Conservation (phyloP, 1,284 basidiomycete genomes). For the Phellinidium pouzarii region DNA sequence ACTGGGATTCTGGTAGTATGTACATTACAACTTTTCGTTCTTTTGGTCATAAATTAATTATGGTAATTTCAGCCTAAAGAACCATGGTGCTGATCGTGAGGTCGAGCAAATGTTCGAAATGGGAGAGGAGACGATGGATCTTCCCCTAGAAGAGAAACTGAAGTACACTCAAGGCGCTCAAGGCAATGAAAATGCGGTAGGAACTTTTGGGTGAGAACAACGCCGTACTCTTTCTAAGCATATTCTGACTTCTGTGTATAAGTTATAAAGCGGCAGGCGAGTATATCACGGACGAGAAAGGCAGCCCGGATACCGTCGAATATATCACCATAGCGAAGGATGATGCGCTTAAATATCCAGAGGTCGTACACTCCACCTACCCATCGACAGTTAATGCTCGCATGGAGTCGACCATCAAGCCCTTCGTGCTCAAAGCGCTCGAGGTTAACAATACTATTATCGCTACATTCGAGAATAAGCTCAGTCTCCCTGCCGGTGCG, state of each 20-base stretch:
- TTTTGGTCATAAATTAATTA: too few relatives aligned
- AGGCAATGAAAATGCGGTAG: too few relatives aligned
- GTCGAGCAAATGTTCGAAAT: slow-evolving; percentile 53
- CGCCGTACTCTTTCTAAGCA: not conserved
- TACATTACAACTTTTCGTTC: slow-evolving; percentile 14
- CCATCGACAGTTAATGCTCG: slow-evolving; percentile 43
- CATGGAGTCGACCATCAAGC: slow-evolving; percentile 41
- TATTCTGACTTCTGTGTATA: not conserved
- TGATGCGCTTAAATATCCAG: slow-evolving; percentile 52
- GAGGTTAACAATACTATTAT: slow-evolving; percentile 50
- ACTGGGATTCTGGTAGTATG: slow-evolving; percentile 51
- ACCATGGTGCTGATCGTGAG: slow-evolving; percentile 48
- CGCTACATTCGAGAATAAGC: slow-evolving; percentile 46
- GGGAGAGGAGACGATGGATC: slow-evolving; percentile 46
- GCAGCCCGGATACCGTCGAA: slow-evolving; percentile 48
- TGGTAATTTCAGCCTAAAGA: slow-evolving; percentile 42
- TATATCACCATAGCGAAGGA: slow-evolving; percentile 64
- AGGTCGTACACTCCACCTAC: slow-evolving; percentile 43
- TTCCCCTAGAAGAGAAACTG: slow-evolving; percentile 57
- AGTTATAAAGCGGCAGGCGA: slow-evolving; percentile 62
- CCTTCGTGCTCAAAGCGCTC: slow-evolving; percentile 52
- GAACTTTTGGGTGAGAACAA: slow-evolving; percentile 49
- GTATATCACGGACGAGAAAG: slow-evolving; percentile 55
- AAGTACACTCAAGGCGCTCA: slow-evolving; percentile 61
- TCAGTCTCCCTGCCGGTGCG: slow-evolving; percentile 47